These are phyloP conservation scores for Backusella parvicylindrica DNA, from an alignment of 192 early-diverging fungal species.

Conservation along the genomic window DNA sequence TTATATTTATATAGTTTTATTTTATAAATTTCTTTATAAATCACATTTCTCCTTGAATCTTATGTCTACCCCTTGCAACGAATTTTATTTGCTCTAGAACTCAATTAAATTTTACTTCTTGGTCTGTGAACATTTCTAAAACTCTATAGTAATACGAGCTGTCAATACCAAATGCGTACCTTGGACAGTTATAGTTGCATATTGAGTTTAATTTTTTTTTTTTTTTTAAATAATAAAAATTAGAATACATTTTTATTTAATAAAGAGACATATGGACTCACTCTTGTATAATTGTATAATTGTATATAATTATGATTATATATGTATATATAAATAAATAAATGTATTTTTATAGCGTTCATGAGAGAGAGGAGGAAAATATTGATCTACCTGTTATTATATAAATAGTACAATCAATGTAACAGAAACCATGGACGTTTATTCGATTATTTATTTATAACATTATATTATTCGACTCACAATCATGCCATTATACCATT, in stretches of 20 bases:
- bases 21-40: not conserved
- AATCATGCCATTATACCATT: not conserved
- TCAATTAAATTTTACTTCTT: not conserved
- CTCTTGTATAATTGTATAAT: not conserved
- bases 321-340: not conserved
- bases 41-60: constrained; percentile 3
- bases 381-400: not conserved
- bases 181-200: not conserved
- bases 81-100: not conserved
- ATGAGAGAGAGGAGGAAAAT: not conserved
- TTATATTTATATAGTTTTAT: not conserved
- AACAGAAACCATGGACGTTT: not conserved
- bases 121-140: not conserved
- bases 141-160: constrained; percentile 2
- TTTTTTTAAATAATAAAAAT: not conserved
- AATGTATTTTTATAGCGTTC: not conserved
- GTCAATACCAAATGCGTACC: not conserved
- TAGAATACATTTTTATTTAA: not conserved
- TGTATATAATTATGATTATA: not conserved
- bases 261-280: not conserved
- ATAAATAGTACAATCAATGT: not conserved
- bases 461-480: not conserved
- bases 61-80: not conserved
- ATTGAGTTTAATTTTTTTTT: not conserved
- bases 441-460: not conserved